Conservation (phyloP, 2,329 filamentous ascomycete species). For the Claviceps capensis region DNA sequence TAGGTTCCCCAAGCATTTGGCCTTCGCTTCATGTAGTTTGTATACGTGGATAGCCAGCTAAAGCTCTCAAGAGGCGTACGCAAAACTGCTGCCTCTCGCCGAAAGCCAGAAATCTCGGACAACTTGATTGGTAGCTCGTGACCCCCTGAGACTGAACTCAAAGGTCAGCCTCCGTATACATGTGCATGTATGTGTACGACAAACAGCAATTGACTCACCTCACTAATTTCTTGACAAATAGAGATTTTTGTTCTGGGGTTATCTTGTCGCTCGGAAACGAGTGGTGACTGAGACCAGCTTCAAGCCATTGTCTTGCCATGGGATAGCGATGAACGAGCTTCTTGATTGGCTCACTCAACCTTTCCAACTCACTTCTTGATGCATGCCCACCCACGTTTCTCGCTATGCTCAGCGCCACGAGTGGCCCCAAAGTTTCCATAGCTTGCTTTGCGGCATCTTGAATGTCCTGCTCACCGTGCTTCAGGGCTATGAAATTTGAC, state of each 20-base stretch:
- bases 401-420: constrained; percentile 44
- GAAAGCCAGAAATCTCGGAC: constrained; percentile 62
- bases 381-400: constrained; percentile 56
- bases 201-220: constrained; percentile 25
- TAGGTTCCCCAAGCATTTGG: constrained; percentile 9
- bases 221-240: constrained; percentile 54
- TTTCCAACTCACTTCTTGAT: constrained; percentile 58
- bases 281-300: constrained; percentile 40
- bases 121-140: constrained; percentile 49
- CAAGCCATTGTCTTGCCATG: constrained; percentile 47
- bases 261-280: constrained; percentile 48
- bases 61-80: constrained; percentile 38
- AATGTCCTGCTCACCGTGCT: constrained; percentile 26
- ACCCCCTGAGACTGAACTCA: constrained; percentile 45
- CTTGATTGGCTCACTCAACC: constrained; percentile 55
- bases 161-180: not conserved
- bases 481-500: constrained; percentile 39
- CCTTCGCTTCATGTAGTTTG: not conserved
- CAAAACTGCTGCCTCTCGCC: constrained; percentile 47
- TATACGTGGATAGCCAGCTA: not conserved
- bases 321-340: constrained; percentile 47
- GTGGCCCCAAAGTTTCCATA: constrained; percentile 46
- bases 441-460: constrained; percentile 33
- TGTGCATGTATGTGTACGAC: too few relatives aligned
- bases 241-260: constrained; percentile 40